Evolutionary conservation across 2,329 filamentous ascomycete species (phyloP).

Genomic region (Trichoderma sp.): DNA sequence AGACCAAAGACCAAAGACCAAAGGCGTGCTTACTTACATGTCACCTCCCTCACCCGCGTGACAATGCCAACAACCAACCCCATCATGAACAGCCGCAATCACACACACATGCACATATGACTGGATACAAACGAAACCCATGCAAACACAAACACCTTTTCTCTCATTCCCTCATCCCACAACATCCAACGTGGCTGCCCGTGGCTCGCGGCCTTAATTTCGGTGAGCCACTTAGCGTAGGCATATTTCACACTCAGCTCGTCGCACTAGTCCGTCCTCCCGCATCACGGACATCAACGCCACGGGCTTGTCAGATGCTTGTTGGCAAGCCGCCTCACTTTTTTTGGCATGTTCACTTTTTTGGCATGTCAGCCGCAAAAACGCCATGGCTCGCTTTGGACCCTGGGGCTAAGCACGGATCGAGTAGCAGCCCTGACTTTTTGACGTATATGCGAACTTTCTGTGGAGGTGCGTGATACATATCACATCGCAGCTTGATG

Average conservation of each 20-base stretch:
- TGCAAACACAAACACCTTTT: neutral
- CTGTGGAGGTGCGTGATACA: neutral
- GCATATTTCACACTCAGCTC: conserved; percentile 4
- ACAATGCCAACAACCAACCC: neutral
- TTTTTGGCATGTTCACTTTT: neutral
- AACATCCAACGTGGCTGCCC: neutral
- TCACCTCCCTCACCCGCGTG: neutral
- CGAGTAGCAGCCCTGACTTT: neutral
- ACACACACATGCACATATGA: neutral
- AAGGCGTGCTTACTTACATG: neutral
- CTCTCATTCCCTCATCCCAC: neutral
- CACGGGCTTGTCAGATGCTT: conserved; percentile 6
- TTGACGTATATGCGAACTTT: neutral
- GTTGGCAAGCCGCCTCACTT: neutral
- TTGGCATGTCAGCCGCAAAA: neutral
- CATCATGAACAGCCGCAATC: neutral
- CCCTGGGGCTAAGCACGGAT: neutral
- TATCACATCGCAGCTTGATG: neutral
- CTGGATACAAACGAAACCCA: neutral
- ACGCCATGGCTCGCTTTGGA: neutral
- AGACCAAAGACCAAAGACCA: neutral
- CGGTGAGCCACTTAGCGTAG: conserved; percentile 8
- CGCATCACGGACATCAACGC: neutral
- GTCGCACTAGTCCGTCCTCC: neutral
- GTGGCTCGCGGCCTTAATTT: neutral